These are phyloP conservation scores for Botrytis tulipae DNA, from an alignment of 2,329 filamentous ascomycete species.

Conservation along the genomic window DNA sequence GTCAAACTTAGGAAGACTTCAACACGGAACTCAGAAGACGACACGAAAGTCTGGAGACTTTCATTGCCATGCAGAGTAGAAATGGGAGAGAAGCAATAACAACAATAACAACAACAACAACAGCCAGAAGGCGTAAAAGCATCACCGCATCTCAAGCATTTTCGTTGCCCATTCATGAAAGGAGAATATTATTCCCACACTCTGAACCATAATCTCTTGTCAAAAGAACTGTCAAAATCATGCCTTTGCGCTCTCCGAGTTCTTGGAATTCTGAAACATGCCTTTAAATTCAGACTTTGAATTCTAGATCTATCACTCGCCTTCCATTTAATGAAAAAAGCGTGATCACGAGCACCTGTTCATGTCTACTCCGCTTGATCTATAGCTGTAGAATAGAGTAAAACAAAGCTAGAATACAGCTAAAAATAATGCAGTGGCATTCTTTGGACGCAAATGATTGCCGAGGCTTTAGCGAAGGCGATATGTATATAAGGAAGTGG, in stretches of 20 bases:
- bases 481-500: background rate
- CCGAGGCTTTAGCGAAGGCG: background rate
- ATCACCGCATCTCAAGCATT: background rate
- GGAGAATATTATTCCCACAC: background rate
- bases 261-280: background rate
- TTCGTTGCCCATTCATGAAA: background rate
- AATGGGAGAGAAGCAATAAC: accelerated
- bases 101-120: background rate
- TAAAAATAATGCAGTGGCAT: background rate
- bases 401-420: background rate
- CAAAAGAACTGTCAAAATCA: background rate
- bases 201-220: background rate
- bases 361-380: background rate
- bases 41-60: accelerated
- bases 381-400: background rate
- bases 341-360: background rate
- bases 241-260: background rate
- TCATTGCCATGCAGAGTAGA: background rate
- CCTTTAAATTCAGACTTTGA: background rate
- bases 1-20: background rate
- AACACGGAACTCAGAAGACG: background rate
- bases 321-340: background rate
- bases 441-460: background rate
- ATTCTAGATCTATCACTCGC: background rate
- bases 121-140: background rate